Conservation (phyloP, 345 rosid genomes). For the Citrus hindsii region DNA sequence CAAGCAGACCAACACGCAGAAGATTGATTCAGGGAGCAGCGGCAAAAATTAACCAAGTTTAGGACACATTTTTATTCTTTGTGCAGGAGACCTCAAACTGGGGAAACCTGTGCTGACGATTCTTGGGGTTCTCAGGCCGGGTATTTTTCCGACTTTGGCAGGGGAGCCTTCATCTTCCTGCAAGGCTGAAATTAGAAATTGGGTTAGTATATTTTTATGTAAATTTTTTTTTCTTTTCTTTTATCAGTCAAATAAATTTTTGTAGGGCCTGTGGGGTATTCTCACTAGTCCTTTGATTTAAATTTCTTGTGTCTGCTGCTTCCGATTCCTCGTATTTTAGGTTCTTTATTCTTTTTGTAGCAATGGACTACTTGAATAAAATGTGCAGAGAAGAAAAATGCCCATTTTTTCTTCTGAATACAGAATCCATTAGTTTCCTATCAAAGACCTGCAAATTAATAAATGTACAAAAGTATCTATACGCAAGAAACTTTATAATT, state of each 20-base stretch:
- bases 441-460: too few relatives aligned
- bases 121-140: conserved; percentile 54
- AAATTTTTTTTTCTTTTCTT: conserved; percentile 18
- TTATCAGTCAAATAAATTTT: conserved; percentile 15
- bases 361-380: conserved; percentile 31
- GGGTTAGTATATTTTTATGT: conserved; percentile 33
- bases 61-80: conserved; percentile 50
- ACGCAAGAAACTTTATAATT: too few relatives aligned
- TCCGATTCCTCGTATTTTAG: conserved; percentile 13
- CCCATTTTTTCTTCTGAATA: neutral
- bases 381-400: conserved; percentile 15
- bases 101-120: conserved; percentile 36
- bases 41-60: conserved; percentile 37
- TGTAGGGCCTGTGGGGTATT: conserved; percentile 29
- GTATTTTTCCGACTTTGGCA: conserved; percentile 46
- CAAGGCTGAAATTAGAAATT: conserved; percentile 33
- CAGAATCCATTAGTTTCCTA: neutral
- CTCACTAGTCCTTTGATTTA: conserved; percentile 16
- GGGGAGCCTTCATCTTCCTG: conserved; percentile 45
- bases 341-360: conserved; percentile 45
- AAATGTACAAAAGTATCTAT: too few relatives aligned
- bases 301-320: conserved; percentile 31
- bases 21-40: conserved; percentile 46
- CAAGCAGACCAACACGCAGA: conserved; percentile 20
- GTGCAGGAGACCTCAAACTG: conserved; percentile 44